Conservation (phyloP, 2,329 filamentous ascomycete species). For the Colletotrichum sojae region DNA sequence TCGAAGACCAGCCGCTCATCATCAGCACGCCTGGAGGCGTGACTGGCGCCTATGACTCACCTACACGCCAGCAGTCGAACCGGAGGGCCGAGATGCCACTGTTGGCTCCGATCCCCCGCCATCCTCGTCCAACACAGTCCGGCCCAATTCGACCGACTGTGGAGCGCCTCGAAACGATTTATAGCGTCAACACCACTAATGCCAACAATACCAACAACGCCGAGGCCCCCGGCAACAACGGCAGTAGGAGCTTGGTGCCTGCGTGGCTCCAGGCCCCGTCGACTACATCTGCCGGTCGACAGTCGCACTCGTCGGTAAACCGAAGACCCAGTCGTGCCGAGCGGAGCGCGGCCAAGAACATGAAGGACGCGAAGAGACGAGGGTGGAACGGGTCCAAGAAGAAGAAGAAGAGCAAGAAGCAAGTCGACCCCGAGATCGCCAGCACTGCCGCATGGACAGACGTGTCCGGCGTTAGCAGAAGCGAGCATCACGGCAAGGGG, state of each 20-base stretch:
- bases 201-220: background rate
- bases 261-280: constrained; percentile 54
- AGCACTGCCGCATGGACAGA: constrained; percentile 69
- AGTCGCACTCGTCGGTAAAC: constrained; percentile 58
- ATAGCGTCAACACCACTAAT: constrained; percentile 52
- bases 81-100: constrained; percentile 60
- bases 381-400: constrained; percentile 65
- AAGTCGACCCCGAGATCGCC: constrained; percentile 54
- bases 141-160: constrained; percentile 59
- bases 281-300: constrained; percentile 50
- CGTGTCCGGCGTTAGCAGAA: constrained; percentile 51
- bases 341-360: constrained; percentile 73
- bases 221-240: constrained; percentile 29
- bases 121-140: constrained; percentile 58
- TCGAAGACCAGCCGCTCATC: constrained; percentile 69
- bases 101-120: constrained; percentile 67
- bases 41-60: constrained; percentile 66
- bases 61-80: constrained; percentile 51
- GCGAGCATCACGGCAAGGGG: constrained; percentile 47
- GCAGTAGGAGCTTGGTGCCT: constrained; percentile 44
- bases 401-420: constrained; percentile 56
- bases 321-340: constrained; percentile 69
- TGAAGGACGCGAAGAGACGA: constrained; percentile 70
- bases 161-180: constrained; percentile 70
- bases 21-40: constrained; percentile 73